A percentile compares a stretch with the other conserved stretches of the same genome.
These are phyloP conservation scores for Micromonas pusilla DNA, from an alignment of 139 green algal genomes.

Conservation along the genomic window DNA sequence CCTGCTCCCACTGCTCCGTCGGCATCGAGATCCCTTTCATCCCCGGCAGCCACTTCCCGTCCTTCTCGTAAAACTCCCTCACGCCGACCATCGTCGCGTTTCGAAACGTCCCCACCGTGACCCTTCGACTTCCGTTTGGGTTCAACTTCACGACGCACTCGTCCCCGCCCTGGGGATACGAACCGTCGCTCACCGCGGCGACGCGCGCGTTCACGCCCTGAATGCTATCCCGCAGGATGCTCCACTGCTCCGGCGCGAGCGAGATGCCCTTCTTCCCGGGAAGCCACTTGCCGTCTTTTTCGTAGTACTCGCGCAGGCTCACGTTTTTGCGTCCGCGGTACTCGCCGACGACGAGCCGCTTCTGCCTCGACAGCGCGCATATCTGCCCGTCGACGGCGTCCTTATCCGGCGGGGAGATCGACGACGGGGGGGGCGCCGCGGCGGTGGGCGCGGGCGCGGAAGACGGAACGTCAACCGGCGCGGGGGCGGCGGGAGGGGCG, in stretches of 20 bases:
- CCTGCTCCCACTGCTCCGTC: constrained; percentile 14
- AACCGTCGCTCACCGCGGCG: background rate
- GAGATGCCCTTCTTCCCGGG: constrained; percentile 31
- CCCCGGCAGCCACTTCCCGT: constrained; percentile 22
- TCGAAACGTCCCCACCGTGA: constrained; percentile 1
- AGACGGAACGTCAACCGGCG: background rate
- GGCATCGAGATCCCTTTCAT: constrained; percentile 20
- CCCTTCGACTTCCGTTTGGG: too few relatives aligned
- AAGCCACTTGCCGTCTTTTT: constrained; percentile 21
- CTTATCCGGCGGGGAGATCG: background rate
- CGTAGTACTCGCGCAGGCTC: constrained; percentile 22
- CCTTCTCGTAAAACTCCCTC: constrained; percentile 33
- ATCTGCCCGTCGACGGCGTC: constrained; percentile 10
- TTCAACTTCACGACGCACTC: too few relatives aligned
- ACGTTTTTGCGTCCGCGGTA: background rate
- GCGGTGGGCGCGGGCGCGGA: background rate
- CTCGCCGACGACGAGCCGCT: background rate
- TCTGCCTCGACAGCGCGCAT: background rate
- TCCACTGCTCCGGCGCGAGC: constrained; percentile 3
- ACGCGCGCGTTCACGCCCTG: background rate
- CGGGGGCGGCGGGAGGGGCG: background rate
- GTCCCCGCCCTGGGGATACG: too few relatives aligned
- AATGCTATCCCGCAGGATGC: background rate
- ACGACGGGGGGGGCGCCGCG: background rate
- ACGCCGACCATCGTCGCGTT: background rate